Evolutionary conservation across 108 stramenopile species (phyloP).

Genomic region (Cyclotella distinguenda): DNA sequence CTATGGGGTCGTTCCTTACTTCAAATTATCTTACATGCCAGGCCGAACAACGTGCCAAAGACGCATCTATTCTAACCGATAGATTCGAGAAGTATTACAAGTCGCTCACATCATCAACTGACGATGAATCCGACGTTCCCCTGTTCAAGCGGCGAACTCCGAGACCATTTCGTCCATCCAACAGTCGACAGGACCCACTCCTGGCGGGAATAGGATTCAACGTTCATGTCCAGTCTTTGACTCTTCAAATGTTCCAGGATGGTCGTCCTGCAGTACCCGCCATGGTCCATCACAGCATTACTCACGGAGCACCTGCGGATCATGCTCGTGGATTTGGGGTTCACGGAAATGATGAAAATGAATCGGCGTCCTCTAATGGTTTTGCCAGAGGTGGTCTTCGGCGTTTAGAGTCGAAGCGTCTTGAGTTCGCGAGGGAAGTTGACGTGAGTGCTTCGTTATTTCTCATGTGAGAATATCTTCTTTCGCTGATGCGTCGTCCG

Average conservation of each 20-base stretch:
- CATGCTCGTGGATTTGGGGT: constrained; percentile 84
- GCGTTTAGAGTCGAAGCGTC: constrained; percentile 70
- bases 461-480: constrained; percentile 23
- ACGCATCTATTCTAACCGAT: constrained; percentile 46
- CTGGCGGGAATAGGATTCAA: constrained; percentile 84
- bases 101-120: constrained; percentile 8
- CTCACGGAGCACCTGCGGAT: constrained; percentile 86
- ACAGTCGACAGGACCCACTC: constrained; percentile 48
- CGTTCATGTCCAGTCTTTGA: constrained; percentile 67
- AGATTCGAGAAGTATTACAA: constrained; percentile 44
- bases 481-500: neutral
- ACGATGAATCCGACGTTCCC: constrained; percentile 42
- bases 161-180: constrained; percentile 72
- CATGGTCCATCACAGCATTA: constrained; percentile 61
- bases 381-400: constrained; percentile 68
- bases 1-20: constrained; percentile 77
- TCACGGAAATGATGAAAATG: constrained; percentile 36
- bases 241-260: constrained; percentile 56
- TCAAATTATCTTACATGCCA: constrained; percentile 62
- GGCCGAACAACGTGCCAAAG: constrained; percentile 45
- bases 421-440: constrained; percentile 49
- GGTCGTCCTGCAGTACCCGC: constrained; percentile 21
- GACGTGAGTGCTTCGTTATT: constrained; percentile 17
- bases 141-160: constrained; percentile 61
- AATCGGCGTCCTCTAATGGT: constrained; percentile 15